Evolutionary conservation across 768 basidiomycete genomes (phyloP).

Genomic region (Rhodotorula paludigena): DNA sequence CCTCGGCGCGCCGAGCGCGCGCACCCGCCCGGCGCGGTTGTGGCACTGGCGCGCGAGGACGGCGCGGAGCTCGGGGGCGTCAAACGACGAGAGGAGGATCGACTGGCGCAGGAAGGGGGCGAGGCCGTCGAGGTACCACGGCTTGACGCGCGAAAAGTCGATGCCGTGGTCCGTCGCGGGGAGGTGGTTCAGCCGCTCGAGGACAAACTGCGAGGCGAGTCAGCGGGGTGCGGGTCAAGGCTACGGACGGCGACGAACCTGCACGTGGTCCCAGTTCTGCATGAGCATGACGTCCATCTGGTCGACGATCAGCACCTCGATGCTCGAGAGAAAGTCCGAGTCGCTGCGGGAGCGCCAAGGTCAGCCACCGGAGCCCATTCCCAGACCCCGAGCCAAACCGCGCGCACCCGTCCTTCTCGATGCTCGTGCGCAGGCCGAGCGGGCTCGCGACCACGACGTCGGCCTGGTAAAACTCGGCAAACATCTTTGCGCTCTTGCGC

Average conservation of each 20-base stretch:
- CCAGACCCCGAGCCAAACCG: background rate
- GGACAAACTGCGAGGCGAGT: slow-evolving; percentile 49
- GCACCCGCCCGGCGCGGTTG: slow-evolving; percentile 79
- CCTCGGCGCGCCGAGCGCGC: slow-evolving; percentile 52
- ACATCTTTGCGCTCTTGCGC: slow-evolving; percentile 82
- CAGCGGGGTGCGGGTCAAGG: background rate
- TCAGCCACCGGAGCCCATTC: too few species aligned
- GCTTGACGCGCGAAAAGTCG: slow-evolving; percentile 94
- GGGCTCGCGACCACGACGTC: slow-evolving; percentile 93
- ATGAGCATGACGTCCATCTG: slow-evolving; percentile 87
- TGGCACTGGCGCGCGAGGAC: slow-evolving; percentile 69
- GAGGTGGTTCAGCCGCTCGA: slow-evolving; percentile 76
- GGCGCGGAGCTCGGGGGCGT: slow-evolving; percentile 78
- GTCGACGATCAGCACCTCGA: slow-evolving; percentile 85
- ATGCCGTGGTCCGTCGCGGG: slow-evolving; percentile 89
- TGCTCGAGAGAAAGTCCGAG: slow-evolving; percentile 85
- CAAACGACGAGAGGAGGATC: slow-evolving; percentile 76
- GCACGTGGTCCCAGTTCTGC: slow-evolving; percentile 99
- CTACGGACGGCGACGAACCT: slow-evolving; percentile 55
- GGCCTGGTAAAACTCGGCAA: slow-evolving; percentile 80
- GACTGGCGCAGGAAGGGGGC: slow-evolving; percentile 83
- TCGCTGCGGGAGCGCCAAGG: slow-evolving; percentile 52
- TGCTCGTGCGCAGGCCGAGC: slow-evolving; percentile 77
- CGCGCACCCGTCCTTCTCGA: slow-evolving; percentile 88
- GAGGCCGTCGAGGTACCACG: slow-evolving; percentile 95